Percentiles rank a stretch among this genome's conserved stretches.
These are phyloP conservation scores for Papilionanthe hybrid DNA, from an alignment of 116 monocot genomes.

Conservation along the genomic window DNA sequence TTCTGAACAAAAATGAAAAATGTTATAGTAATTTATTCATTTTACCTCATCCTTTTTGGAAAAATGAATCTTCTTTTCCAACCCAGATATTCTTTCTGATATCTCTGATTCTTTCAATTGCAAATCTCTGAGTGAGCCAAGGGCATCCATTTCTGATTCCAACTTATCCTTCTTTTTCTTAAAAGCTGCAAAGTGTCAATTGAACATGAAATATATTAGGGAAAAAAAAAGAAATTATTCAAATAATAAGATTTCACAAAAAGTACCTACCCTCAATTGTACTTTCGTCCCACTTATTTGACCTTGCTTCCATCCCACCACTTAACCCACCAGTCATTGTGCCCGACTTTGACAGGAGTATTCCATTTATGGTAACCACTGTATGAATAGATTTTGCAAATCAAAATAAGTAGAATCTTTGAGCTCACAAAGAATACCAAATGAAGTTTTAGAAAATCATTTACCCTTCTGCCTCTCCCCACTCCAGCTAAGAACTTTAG, in stretches of 20 bases:
- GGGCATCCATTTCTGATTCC: conserved; percentile 75
- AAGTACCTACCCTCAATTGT: conserved; percentile 62
- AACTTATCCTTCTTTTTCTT: conserved; percentile 70
- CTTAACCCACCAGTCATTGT: conserved; percentile 98
- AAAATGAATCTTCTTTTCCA: conserved; percentile 90
- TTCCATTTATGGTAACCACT: conserved; percentile 98
- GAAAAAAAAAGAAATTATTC: not conserved
- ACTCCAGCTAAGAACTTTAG: conserved; percentile 91
- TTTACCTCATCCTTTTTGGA: conserved; percentile 70
- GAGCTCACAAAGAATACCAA: conserved; percentile 8
- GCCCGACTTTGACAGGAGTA: conserved; percentile 90
- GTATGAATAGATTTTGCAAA: conserved; percentile 4
- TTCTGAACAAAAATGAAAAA: not conserved
- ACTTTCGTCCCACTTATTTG: conserved; percentile 94
- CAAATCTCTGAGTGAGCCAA: conserved; percentile 77
- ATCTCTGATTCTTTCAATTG: conserved; percentile 77
- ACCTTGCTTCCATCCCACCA: conserved; percentile 97
- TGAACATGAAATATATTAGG: not conserved
- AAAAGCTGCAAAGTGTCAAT: conserved; percentile 36
- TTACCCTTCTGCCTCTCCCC: conserved; percentile 93
- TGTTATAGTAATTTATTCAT: not conserved
- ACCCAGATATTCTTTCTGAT: conserved; percentile 69
- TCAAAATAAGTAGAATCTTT: conserved; percentile 5
- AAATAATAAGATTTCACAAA: not conserved
- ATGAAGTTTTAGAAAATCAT: not conserved